Conservation (phyloP, 1,284 basidiomycete genomes). For the Wolfiporia cocos region DNA sequence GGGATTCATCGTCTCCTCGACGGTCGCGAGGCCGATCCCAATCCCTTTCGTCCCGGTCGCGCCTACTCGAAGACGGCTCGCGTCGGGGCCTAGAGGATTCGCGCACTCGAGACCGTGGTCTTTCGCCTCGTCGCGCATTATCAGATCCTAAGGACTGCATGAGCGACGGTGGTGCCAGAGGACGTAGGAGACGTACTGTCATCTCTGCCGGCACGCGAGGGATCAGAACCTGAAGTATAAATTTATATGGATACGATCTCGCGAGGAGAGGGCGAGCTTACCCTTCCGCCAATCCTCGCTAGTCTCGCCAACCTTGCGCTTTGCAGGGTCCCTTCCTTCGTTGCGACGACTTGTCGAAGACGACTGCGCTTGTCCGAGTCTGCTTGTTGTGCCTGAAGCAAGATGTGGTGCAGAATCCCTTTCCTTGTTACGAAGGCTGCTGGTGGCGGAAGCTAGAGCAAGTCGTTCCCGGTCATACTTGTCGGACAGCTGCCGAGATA, state of each 20-base stretch:
- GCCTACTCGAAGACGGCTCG: constrained; percentile 39
- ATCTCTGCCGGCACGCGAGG: constrained; percentile 45
- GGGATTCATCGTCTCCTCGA: constrained; percentile 13
- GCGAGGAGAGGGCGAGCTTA: constrained; percentile 29
- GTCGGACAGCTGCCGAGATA: constrained; percentile 58
- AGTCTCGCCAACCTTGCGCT: constrained; percentile 64
- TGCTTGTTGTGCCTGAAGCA: constrained; percentile 33
- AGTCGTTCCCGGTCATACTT: constrained; percentile 81
- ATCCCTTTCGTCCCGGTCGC: constrained; percentile 26
- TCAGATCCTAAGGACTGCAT: constrained; percentile 36
- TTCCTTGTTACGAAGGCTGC: constrained; percentile 53
- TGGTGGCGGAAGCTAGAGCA: constrained; percentile 38
- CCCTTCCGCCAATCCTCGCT: constrained; percentile 80
- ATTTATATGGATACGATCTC: too few relatives aligned
- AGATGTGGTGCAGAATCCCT: constrained; percentile 65
- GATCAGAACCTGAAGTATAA: constrained; percentile 40
- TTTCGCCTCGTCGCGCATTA: constrained; percentile 43
- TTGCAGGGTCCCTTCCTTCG: constrained; percentile 52
- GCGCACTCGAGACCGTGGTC: constrained; percentile 52
- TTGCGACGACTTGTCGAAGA: constrained; percentile 39
- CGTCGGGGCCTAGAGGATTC: constrained; percentile 54
- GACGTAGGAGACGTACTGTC: constrained; percentile 35
- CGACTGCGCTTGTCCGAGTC: constrained; percentile 33
- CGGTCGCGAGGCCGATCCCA: constrained; percentile 20
- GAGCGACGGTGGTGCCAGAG: constrained; percentile 6